Evolutionary conservation across 140 eudicot genomes (phyloP), one percentile per base, ranked within the genome.

Genomic region (Erigeron philadelphicus): DNA sequence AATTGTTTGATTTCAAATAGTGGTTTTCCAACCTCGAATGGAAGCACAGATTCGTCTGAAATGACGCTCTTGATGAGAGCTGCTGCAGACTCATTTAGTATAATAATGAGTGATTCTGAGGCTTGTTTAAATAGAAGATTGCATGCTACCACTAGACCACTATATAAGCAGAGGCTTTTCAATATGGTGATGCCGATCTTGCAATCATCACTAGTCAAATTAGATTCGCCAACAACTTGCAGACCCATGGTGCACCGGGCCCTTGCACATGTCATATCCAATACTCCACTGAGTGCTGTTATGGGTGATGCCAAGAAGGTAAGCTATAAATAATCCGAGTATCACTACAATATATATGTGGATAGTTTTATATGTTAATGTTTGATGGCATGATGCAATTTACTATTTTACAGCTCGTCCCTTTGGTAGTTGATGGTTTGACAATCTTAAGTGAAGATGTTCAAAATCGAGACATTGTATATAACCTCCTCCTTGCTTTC

Each of bases 131-230:
- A 82, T 62, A 86, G 54, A 83, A 85, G 76, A 12, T 82, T 78
- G 35, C 89, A 93, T 80, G 90, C 96, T 66, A 82, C 75, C 21
- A 45, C 85, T 43, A 76, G 85, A 45, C 98, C 96, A 6, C 83
- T 93, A 54, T 93, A 89, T 78, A 93, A 93, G 82, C 98, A 93
- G 50, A 83, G 98, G 0, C 79, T 93, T 60, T 92, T 83, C 82
- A 86, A 71, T 81, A 86, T 77, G 68, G 78, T 93, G 57, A 74
- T 67, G 81, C 96, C 98, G 2, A 80, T 93, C 49, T 68, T 93
- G 41, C 40, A 56, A 57, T 72, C 94, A 18, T 75, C 88, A 45
- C 11, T 83, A 8, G 65, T 74, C 75, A 83, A 85, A 79, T 79
- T 87, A 43, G 79, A 78, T 46, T 78, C 88, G 54, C 71, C 83